Evolutionary conservation across 768 basidiomycete genomes (phyloP).

Genomic region (Candolleomyces efflorescens): DNA sequence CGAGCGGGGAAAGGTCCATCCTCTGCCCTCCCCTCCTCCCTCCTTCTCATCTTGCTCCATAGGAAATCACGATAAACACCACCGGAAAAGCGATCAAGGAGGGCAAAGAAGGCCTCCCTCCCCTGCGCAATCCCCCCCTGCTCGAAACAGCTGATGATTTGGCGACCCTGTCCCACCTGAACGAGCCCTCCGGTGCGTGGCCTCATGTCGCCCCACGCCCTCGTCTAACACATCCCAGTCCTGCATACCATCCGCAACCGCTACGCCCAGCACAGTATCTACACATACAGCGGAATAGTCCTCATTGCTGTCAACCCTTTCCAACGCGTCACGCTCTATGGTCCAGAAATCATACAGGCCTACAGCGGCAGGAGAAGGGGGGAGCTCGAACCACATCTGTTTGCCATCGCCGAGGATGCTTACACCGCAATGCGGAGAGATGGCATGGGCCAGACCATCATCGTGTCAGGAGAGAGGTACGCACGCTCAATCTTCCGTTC

Average conservation of each 20-base stretch:
- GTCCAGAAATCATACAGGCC: constrained; percentile 94
- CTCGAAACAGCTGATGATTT: constrained; percentile 97
- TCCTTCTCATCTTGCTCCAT: constrained; percentile 8
- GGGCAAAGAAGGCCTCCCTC: constrained; percentile 78
- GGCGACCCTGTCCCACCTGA: constrained; percentile 95
- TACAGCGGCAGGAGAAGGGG: constrained; percentile 91
- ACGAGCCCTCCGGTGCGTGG: constrained; percentile 87
- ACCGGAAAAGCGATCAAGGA: constrained; percentile 78
- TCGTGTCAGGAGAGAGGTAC: constrained; percentile 96
- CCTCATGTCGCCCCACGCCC: neutral
- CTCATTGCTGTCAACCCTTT: constrained; percentile 99
- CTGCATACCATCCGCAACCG: constrained; percentile 96
- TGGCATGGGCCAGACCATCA: constrained; percentile 95
- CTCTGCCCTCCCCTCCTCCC: constrained; percentile 12
- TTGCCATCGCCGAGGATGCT: constrained; percentile 99
- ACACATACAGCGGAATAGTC: constrained; percentile 98
- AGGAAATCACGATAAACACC: constrained; percentile 81
- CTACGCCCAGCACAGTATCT: constrained; percentile 96
- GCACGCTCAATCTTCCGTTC: constrained; percentile 20
- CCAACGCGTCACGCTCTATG: constrained; percentile 95
- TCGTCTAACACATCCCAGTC: constrained; percentile 42
- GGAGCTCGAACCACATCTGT: constrained; percentile 95
- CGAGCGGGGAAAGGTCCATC: constrained; percentile 83
- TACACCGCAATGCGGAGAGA: constrained; percentile 96
- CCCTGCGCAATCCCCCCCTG: constrained; percentile 92